phyloP scores from a whole-genome alignment of 352 stramenopile species.

The Pseudoperonospora humuli region DNA sequence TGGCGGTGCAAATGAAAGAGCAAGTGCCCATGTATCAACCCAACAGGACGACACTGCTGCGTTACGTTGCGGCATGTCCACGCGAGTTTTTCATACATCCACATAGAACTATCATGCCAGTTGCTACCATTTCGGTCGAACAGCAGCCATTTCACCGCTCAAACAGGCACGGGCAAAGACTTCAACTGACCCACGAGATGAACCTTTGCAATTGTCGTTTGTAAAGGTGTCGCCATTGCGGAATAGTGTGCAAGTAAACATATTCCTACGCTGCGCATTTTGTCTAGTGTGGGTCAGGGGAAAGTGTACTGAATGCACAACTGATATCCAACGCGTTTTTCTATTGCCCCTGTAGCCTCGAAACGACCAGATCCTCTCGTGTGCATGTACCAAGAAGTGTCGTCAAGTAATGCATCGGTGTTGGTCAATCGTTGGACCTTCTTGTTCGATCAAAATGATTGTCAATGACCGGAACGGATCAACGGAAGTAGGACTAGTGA shows the following conservation, averaged over 20 bases:
- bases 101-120: constrained; percentile 32
- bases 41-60: too few species aligned
- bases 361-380: constrained; percentile 56
- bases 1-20: too few species aligned
- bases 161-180: constrained; percentile 26
- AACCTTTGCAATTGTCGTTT: constrained; percentile 15
- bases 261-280: constrained; percentile 32
- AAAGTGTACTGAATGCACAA: constrained; percentile 62
- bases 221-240: constrained; percentile 26
- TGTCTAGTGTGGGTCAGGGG: constrained; percentile 28
- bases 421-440: constrained; percentile 23
- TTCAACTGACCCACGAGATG: constrained; percentile 18
- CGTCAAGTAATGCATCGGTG: constrained; percentile 32
- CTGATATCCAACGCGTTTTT: constrained; percentile 52
- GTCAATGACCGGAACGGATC: constrained; percentile 47
- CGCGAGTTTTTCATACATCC: constrained; percentile 62
- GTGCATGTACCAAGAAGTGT: constrained; percentile 21
- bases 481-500: constrained; percentile 26
- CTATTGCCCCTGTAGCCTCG: constrained; percentile 50
- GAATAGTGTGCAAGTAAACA: constrained; percentile 52
- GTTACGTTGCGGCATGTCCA: too few species aligned
- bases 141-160: constrained; percentile 23
- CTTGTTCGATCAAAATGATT: constrained; percentile 55
- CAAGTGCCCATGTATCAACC: too few species aligned
- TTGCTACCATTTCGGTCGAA: constrained; percentile 30